Evolutionary conservation across 108 stramenopile species (phyloP), one percentile per base, ranked within the genome.

Genomic region (Cyclotella distinguenda): DNA sequence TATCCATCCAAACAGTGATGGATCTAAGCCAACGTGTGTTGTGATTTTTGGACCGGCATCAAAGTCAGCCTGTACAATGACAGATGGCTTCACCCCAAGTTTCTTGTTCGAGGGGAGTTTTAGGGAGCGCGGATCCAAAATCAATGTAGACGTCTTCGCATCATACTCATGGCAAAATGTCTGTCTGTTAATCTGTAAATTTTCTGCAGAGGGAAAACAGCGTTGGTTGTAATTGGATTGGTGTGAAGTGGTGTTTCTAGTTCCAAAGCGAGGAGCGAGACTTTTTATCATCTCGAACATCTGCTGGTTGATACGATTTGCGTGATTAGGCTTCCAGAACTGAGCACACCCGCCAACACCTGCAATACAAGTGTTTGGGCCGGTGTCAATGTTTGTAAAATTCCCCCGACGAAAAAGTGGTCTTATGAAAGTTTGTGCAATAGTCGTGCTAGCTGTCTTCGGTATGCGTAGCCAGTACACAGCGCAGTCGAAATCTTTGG

Each of bases 401-500:
- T 30, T 51, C 6, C 57, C 72, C 1, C 38, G 6, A n/a, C 10
- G 8, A 9, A 28, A 31, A 0, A 73, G n/a, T n/a, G 72, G 72
- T 11, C 26, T 0, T 28, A 73, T 42, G 56, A 73, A 73, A 10
- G 35, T 59, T 8, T 42, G 48, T 7, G 55, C 54, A 5, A 73
- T 38, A 38, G 46, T 59, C 15, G 72, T 73, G 47, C 63, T 64
- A 9, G 72, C 72, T 6, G 72, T 73, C 50, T 73, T 73, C 7
- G 72, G 72, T 26, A 73, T 34, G 16, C 72, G 63, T 0, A 73
- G 57, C 72, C 72, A 73, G 38, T 46, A 42, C 5, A 73, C 31
- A 19, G 72, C 45, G 34, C 72, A 73, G 40, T 64, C 55, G 33
- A 62, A 62, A 9, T 47, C 30, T 32, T 48, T 48, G n/a, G n/a